Evolutionary conservation across 2,329 filamentous ascomycete species (phyloP).

Genomic region (Fusarium austroafricanum): DNA sequence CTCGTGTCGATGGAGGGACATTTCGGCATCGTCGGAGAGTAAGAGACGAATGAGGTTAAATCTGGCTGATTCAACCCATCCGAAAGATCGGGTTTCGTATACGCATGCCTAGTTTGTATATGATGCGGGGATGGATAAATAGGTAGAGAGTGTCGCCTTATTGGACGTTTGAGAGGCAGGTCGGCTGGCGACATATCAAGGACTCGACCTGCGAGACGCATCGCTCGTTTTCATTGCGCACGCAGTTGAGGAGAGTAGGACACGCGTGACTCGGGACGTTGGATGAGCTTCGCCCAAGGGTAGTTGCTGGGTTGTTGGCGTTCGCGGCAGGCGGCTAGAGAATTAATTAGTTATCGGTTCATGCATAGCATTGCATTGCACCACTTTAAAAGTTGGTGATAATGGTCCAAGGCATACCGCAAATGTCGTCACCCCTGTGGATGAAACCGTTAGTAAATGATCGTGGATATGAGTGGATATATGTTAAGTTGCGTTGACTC

Average conservation of each 20-base stretch:
- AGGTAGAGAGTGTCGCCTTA: constrained; percentile 19
- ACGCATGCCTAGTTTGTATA: constrained; percentile 4
- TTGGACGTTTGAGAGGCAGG: constrained; percentile 14
- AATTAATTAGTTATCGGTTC: constrained; percentile 36
- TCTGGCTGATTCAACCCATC: constrained; percentile 24
- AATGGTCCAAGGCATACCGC: constrained; percentile 51
- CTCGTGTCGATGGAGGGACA: constrained; percentile 8
- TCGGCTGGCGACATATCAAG: constrained; percentile 27
- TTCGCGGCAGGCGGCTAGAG: constrained; percentile 54
- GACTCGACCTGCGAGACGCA: constrained; percentile 21
- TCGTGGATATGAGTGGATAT: not conserved
- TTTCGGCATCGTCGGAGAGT: constrained; percentile 10
- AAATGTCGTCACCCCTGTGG: constrained; percentile 58
- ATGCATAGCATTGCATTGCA: constrained; percentile 23
- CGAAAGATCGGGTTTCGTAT: constrained; percentile 25
- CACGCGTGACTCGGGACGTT: constrained; percentile 48
- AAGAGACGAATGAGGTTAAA: constrained; percentile 9
- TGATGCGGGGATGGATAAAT: constrained; percentile 10
- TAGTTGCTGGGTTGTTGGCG: constrained; percentile 54
- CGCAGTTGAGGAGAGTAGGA: constrained; percentile 46
- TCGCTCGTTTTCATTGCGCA: constrained; percentile 42
- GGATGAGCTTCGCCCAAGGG: constrained; percentile 55
- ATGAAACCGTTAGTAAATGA: constrained; percentile 40
- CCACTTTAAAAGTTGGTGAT: no score
- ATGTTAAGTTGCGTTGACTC: constrained; percentile 36